Percentiles rank a stretch among this genome's conserved stretches.
These are phyloP conservation scores for Mortierella hygrophila DNA, from an alignment of 192 early-diverging fungal species.

Conservation along the genomic window DNA sequence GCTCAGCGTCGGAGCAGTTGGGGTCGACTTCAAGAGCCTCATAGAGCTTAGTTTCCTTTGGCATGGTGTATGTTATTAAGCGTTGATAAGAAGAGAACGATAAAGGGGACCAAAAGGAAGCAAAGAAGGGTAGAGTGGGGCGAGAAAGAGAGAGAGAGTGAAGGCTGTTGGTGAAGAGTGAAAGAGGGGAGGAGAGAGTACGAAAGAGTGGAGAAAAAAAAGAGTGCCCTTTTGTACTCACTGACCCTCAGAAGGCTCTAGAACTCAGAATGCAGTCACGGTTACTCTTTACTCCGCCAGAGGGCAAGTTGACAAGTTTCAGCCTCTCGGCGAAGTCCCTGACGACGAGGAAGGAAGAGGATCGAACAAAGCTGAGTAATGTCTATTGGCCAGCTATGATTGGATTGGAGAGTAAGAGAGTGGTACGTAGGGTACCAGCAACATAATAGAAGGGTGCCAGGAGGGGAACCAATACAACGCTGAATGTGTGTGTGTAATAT, in stretches of 20 bases:
- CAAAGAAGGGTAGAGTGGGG: background rate
- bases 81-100: background rate
- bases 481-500: too few relatives aligned
- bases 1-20: conserved; percentile 78
- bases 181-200: background rate
- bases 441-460: too few relatives aligned
- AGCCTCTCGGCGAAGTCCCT: background rate
- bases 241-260: conserved; percentile 5
- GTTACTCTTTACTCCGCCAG: background rate
- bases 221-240: background rate
- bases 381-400: background rate
- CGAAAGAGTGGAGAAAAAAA: background rate
- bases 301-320: background rate
- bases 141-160: background rate
- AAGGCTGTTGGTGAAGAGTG: background rate
- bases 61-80: conserved; percentile 47
- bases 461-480: too few relatives aligned
- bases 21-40: conserved; percentile 87
- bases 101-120: conserved; percentile 1
- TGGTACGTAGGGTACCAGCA: too few relatives aligned
- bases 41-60: conserved; percentile 90
- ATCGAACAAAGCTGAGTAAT: conserved; percentile 9
- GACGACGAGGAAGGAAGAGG: background rate
- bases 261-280: background rate
- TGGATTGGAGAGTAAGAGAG: background rate